Evolutionary conservation across 2,329 filamentous ascomycete genomes (phyloP).

Genomic region (Corinectria fuckeliana): DNA sequence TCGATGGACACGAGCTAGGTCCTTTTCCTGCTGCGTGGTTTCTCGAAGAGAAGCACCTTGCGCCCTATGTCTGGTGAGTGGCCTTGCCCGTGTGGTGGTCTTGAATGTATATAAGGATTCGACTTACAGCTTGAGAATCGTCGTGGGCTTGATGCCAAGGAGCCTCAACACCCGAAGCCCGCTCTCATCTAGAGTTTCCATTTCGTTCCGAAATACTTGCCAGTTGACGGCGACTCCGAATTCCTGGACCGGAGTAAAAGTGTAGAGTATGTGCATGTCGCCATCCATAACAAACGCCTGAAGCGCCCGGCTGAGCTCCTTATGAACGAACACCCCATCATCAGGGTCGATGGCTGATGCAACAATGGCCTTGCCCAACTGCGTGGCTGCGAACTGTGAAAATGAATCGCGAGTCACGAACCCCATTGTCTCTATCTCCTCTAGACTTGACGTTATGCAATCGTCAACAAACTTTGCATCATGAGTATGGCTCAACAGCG

Average conservation of each 20-base stretch:
- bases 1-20: constrained; percentile 68
- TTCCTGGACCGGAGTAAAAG: constrained; percentile 75
- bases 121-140: constrained; percentile 70
- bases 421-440: constrained; percentile 60
- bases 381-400: constrained; percentile 65
- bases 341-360: constrained; percentile 76
- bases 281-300: constrained; percentile 80
- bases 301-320: constrained; percentile 71
- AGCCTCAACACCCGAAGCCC: constrained; percentile 72
- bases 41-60: constrained; percentile 71
- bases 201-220: constrained; percentile 73
- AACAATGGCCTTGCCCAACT: constrained; percentile 73
- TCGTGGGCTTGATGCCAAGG: constrained; percentile 70
- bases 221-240: constrained; percentile 67
- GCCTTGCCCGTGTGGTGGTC: neutral
- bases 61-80: constrained; percentile 56
- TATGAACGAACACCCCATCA: constrained; percentile 75
- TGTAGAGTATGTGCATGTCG: constrained; percentile 81
- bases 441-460: constrained; percentile 65
- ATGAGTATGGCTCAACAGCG: constrained; percentile 67
- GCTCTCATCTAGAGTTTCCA: constrained; percentile 74
- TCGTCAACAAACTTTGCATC: constrained; percentile 55
- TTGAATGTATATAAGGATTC: too few species aligned
- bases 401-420: constrained; percentile 60
- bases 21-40: constrained; percentile 64